A percentile compares a stretch with the other conserved stretches of the same genome.
These are phyloP conservation scores for Bauhinia variegata DNA, from an alignment of 306 rosid species.

Conservation along the genomic window DNA sequence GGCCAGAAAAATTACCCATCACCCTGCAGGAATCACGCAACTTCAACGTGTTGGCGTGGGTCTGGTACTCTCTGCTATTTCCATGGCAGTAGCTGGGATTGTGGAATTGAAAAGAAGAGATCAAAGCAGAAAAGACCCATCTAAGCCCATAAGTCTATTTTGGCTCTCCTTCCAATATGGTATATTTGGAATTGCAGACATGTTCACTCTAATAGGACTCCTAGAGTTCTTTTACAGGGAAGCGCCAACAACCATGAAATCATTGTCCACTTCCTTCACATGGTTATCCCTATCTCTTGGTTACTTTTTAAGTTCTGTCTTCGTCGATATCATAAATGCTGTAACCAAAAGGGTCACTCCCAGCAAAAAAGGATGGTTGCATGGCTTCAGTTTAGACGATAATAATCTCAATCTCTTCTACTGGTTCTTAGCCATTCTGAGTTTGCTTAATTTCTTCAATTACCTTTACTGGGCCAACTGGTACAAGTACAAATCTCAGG, in stretches of 20 bases:
- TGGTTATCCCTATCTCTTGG: slow-evolving; percentile 72
- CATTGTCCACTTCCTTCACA: slow-evolving; percentile 75
- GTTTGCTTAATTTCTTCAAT: slow-evolving; percentile 66
- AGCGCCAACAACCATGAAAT: slow-evolving; percentile 75
- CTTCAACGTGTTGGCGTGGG: slow-evolving; percentile 89
- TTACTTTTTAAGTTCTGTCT: slow-evolving; percentile 63
- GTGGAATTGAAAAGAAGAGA: slow-evolving; percentile 69
- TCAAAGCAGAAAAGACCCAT: slow-evolving; percentile 49
- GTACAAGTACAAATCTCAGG: slow-evolving; percentile 76
- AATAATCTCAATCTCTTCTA: slow-evolving; percentile 70
- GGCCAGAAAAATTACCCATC: slow-evolving; percentile 67
- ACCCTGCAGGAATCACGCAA: slow-evolving; percentile 80
- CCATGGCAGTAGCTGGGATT: slow-evolving; percentile 74
- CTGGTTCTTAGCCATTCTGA: slow-evolving; percentile 77
- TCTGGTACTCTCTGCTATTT: slow-evolving; percentile 61
- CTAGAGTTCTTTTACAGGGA: slow-evolving; percentile 81
- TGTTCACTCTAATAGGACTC: slow-evolving; percentile 85
- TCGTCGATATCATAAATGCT: slow-evolving; percentile 62
- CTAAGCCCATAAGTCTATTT: slow-evolving; percentile 56
- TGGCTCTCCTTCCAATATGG: slow-evolving; percentile 84
- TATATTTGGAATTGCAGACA: slow-evolving; percentile 81
- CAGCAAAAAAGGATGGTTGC: slow-evolving; percentile 67
- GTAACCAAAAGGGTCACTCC: slow-evolving; percentile 58
- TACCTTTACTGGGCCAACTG: slow-evolving; percentile 68
- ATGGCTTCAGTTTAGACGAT: slow-evolving; percentile 57